Evolutionary conservation across 768 basidiomycete genomes (phyloP), one percentile per base, ranked within the genome.

Genomic region (Crassisporium funariophilum): DNA sequence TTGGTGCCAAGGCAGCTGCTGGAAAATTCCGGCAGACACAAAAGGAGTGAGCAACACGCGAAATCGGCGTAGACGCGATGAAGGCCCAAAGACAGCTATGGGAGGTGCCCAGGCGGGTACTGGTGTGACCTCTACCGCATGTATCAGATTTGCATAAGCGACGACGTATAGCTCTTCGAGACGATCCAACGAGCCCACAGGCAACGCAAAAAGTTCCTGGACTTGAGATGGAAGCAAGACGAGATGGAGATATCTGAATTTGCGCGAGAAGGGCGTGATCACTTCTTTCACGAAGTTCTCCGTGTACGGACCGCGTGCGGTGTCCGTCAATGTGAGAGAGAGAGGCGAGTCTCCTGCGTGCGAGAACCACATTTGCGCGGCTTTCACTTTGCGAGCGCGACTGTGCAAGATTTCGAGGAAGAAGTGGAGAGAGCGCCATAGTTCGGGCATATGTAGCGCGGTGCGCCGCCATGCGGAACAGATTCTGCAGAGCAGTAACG

Each of bases 401-500:
- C 31, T 41, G 22, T 27, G 21, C 36, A 40, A 20, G 29, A 33
- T 21, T 25, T 49, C 46, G 38, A 13, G 22, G 34, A 46, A 25
- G 23, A 50, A 45, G 38, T 52, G 47, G 31, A 60, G 45, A 4
- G 46, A 23, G 15, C 42, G 46, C 59, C 59, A 61, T 8, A 61
- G 41, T n/a, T 55, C 52, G 5, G 55, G 59, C 34, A 54, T 58
- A 15, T 38, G 41, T 1, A 56, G 39, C 1, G 53, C 57, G 8
- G 53, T 45, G 7, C 22, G 25, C 27, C 59, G 49, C 59, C 59
- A 61, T 5, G 42, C 49, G 1, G 53, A 51, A 24, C 54, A 58
- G n/a, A 61, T 25, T 16, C 53, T 35, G 15, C 56, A 56, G 4
- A 61, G 55, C 6, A 58, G 44, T 25, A 56, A 40, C 11, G 59